A percentile compares a stretch with the other conserved stretches of the same genome.
These are phyloP conservation scores for Moesziomyces sp. DNA, from an alignment of 1,284 basidiomycete genomes.

Conservation along the genomic window DNA sequence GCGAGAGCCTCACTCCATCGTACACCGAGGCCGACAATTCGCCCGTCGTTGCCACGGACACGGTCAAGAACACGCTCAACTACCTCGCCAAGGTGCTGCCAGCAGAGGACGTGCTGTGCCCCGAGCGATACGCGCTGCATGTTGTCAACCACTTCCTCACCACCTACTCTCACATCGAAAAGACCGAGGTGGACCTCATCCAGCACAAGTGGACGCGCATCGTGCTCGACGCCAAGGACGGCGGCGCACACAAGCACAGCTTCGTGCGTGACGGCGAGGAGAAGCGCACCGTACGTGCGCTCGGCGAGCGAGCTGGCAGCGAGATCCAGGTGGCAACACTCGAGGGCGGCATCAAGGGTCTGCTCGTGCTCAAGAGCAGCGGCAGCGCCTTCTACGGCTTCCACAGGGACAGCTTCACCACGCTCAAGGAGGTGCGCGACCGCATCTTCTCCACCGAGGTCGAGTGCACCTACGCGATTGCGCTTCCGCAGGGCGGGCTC, in stretches of 20 bases:
- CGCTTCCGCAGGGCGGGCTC: slow-evolving; percentile 35
- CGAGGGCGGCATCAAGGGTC: slow-evolving; percentile 53
- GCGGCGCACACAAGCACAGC: slow-evolving; percentile 77
- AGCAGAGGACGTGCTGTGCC: slow-evolving; percentile 64
- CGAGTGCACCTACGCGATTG: slow-evolving; percentile 56
- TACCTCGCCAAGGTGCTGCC: slow-evolving; percentile 51
- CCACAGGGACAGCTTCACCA: slow-evolving; percentile 87
- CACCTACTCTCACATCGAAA: slow-evolving; percentile 79
- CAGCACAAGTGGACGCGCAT: slow-evolving; percentile 89
- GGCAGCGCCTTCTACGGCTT: slow-evolving; percentile 88
- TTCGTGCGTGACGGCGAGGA: slow-evolving; percentile 92
- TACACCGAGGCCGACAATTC: slow-evolving; percentile 57
- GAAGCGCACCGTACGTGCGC: slow-evolving; percentile 78
- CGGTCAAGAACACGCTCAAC: slow-evolving; percentile 92
- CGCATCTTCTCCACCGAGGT: slow-evolving; percentile 65
- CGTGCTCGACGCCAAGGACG: slow-evolving; percentile 70
- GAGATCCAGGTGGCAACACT: slow-evolving; percentile 48
- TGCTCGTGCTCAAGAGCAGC: slow-evolving; percentile 82
- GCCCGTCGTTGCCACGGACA: slow-evolving; percentile 62
- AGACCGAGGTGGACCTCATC: slow-evolving; percentile 80
- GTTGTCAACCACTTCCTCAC: slow-evolving; percentile 84
- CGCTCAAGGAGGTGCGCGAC: slow-evolving; percentile 71
- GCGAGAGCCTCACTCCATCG: slow-evolving; percentile 44
- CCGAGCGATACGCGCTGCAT: slow-evolving; percentile 87
- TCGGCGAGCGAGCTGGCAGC: slow-evolving; percentile 72